Conservation (phyloP, 768 basidiomycete genomes). For the Leccinellum albellum region DNA sequence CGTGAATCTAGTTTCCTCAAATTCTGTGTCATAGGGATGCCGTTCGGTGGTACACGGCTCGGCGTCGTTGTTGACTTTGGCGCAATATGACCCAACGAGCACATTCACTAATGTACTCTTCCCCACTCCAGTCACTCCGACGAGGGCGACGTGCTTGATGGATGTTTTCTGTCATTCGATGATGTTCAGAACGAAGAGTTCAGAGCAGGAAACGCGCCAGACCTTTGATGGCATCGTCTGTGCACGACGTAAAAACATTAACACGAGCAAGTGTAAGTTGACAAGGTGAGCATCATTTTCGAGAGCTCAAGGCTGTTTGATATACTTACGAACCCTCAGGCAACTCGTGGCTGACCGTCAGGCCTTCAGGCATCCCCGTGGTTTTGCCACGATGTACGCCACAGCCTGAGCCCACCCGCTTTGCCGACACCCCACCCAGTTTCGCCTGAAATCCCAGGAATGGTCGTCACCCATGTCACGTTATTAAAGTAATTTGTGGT, state of each 20-base stretch:
- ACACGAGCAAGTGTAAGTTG: neutral
- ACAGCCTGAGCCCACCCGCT: too few relatives aligned
- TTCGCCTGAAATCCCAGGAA: neutral
- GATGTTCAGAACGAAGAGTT: neutral
- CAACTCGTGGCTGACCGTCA: neutral
- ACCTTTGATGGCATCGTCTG: conserved; percentile 3
- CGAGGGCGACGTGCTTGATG: conserved; percentile 13
- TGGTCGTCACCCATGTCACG: neutral
- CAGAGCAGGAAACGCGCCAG: neutral
- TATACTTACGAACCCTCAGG: neutral
- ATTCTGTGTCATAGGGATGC: neutral
- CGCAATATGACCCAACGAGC: neutral
- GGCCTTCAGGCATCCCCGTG: neutral
- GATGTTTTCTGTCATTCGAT: neutral
- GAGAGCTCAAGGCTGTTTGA: neutral
- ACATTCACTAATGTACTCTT: conserved; percentile 18
- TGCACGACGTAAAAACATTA: too few relatives aligned
- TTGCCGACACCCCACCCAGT: neutral
- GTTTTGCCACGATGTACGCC: conserved; percentile 3
- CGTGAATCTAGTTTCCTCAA: neutral
- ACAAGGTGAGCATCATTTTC: neutral
- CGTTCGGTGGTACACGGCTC: neutral
- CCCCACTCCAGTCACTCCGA: conserved; percentile 11
- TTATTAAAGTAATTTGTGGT: neutral
- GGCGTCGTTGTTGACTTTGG: conserved; percentile 7